These are phyloP conservation scores for Starmera caribaea DNA, from an alignment of 805 yeast genomes.

Conservation along the genomic window DNA sequence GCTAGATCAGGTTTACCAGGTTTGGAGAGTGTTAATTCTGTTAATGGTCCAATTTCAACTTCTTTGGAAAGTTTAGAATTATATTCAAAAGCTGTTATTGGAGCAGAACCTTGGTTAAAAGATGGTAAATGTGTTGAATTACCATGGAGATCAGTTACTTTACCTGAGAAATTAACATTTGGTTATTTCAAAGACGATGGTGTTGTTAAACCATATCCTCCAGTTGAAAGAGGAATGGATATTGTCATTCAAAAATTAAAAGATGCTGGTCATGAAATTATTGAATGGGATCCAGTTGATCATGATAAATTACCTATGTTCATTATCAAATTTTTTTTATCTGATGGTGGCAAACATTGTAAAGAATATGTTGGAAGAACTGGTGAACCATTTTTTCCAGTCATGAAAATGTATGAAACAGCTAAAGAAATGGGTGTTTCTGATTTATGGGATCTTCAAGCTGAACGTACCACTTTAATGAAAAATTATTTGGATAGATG, in stretches of 20 bases:
- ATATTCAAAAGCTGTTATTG: slow-evolving; percentile 21
- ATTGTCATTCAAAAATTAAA: slow-evolving; percentile 20
- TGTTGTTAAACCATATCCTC: slow-evolving; percentile 37
- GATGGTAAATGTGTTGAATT: slow-evolving; percentile 32
- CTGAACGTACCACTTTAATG: slow-evolving; percentile 27
- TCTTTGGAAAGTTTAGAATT: slow-evolving; percentile 28
- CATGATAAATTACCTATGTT: slow-evolving; percentile 25
- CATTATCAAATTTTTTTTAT: slow-evolving; percentile 28
- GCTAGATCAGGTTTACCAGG: slow-evolving; percentile 27
- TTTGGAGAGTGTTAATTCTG: slow-evolving; percentile 29
- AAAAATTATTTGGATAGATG: slow-evolving; percentile 33
- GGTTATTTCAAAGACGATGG: slow-evolving; percentile 35
- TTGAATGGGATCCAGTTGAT: slow-evolving; percentile 36
- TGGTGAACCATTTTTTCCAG: slow-evolving; percentile 37
- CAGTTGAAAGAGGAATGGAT: slow-evolving; percentile 35
- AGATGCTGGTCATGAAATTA: slow-evolving; percentile 40
- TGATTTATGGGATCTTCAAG: slow-evolving; percentile 34
- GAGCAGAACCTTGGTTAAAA: slow-evolving; percentile 30
- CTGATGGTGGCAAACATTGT: slow-evolving; percentile 36
- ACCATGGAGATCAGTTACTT: slow-evolving; percentile 29
- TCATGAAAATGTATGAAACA: slow-evolving; percentile 28
- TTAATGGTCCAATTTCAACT: slow-evolving; percentile 39
- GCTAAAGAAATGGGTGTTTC: slow-evolving; percentile 26
- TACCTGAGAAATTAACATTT: slow-evolving; percentile 29
- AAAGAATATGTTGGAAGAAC: slow-evolving; percentile 23